Percentiles rank a stretch among this genome's conserved stretches.
Evolutionary conservation across 352 stramenopile genomes (phyloP).

Genomic region (Phytopythium boreale): DNA sequence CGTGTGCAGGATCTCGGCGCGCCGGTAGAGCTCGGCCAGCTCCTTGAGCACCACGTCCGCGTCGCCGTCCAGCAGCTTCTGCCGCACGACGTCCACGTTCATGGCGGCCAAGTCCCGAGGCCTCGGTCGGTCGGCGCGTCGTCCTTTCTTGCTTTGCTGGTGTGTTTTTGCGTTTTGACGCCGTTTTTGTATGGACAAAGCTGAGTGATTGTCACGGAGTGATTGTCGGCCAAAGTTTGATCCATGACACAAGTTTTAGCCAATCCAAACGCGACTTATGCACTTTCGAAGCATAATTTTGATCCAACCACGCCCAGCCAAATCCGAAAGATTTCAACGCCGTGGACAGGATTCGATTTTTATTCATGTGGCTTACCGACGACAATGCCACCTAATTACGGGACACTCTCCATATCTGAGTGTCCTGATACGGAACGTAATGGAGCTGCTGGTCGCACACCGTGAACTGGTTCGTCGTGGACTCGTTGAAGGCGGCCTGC

Average conservation of each 20-base stretch:
- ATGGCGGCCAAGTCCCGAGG: slow-evolving; percentile 28
- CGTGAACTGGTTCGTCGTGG: slow-evolving; percentile 86
- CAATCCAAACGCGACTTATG: slow-evolving; percentile 14
- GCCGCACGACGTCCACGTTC: slow-evolving; percentile 86
- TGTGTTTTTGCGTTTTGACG: slow-evolving; percentile 4
- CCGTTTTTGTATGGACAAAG: neutral
- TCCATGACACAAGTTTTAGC: neutral
- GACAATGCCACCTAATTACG: neutral
- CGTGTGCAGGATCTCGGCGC: slow-evolving; percentile 86
- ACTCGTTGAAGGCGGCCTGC: slow-evolving; percentile 59
- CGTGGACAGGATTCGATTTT: neutral
- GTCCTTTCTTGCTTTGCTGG: slow-evolving; percentile 15
- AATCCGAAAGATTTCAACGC: neutral
- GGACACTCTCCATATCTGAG: neutral
- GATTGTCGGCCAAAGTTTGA: neutral
- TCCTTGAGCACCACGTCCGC: slow-evolving; percentile 74
- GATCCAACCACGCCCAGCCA: neutral
- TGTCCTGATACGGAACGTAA: slow-evolving; percentile 52
- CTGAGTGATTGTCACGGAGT: neutral
- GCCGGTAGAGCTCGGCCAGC: slow-evolving; percentile 84
- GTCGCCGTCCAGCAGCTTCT: slow-evolving; percentile 82
- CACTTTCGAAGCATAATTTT: slow-evolving; percentile 15
- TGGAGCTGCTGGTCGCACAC: slow-evolving; percentile 50
- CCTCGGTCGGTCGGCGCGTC: slow-evolving; percentile 13
- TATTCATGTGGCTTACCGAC: neutral